Evolutionary conservation across 441 rosid genomes (phyloP).

Genomic region (Populus trichocarpa): DNA sequence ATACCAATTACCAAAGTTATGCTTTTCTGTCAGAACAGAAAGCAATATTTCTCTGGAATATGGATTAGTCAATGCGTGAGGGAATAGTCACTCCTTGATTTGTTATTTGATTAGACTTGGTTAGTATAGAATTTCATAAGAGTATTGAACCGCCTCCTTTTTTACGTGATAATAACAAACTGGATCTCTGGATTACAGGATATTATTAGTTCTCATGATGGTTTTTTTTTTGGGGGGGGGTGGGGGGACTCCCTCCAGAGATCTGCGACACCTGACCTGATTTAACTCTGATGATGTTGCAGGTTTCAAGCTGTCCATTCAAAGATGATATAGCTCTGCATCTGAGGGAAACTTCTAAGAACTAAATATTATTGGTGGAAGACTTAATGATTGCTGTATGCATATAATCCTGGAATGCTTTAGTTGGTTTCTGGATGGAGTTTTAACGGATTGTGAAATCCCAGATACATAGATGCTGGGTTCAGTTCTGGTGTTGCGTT

Average conservation of each 20-base stretch:
- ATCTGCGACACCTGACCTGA: no score
- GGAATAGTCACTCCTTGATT: not conserved
- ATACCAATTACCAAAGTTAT: not conserved
- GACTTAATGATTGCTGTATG: constrained; percentile 27
- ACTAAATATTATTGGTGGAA: constrained; percentile 24
- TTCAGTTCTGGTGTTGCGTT: constrained; percentile 25
- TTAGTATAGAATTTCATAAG: no score
- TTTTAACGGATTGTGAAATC: constrained; percentile 19
- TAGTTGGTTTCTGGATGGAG: constrained; percentile 25
- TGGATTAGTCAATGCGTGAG: not conserved
- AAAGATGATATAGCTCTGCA: constrained; percentile 16
- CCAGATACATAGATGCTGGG: constrained; percentile 24
- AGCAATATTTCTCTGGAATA: not conserved
- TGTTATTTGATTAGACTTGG: no score
- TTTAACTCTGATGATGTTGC: not conserved
- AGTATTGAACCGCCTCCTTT: no score
- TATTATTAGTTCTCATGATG: no score
- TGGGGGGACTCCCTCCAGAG: no score
- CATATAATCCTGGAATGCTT: constrained; percentile 32
- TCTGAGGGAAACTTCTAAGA: constrained; percentile 15
- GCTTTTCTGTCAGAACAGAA: no score
- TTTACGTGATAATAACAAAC: no score
- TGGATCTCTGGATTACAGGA: no score
- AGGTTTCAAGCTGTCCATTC: constrained; percentile 18
- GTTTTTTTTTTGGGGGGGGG: no score